A percentile compares a stretch with the other conserved stretches of the same genome.
Conservation (phyloP, 352 stramenopile species). For the Phytophthora pluvialis region DNA sequence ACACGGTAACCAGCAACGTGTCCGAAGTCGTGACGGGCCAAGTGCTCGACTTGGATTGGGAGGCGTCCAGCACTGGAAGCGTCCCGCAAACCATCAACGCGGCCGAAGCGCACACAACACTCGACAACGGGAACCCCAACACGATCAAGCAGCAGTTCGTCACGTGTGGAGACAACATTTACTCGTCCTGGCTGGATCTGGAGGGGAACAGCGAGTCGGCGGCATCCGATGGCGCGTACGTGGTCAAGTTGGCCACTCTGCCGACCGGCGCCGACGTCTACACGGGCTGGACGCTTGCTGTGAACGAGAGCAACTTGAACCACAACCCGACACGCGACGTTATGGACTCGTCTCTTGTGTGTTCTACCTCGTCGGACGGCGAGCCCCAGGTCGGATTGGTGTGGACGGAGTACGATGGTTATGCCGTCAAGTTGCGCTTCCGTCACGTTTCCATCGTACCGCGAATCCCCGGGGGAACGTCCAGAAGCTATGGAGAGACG, state of each 20-base stretch:
- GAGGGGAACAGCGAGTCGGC: conserved; percentile 3
- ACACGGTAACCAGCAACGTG: conserved; percentile 45
- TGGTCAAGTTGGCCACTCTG: conserved; percentile 38
- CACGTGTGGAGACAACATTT: conserved; percentile 48
- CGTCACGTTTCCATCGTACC: conserved; percentile 45
- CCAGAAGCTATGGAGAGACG: conserved; percentile 47
- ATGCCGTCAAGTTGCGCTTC: conserved; percentile 69
- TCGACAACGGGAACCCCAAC: conserved; percentile 28
- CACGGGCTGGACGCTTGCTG: conserved; percentile 34
- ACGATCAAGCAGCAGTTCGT: conserved; percentile 35
- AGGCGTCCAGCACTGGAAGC: conserved; percentile 33
- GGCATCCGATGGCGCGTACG: conserved; percentile 4
- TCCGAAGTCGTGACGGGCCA: conserved; percentile 57
- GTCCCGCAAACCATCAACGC: conserved; percentile 38
- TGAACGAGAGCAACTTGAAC: conserved; percentile 41
- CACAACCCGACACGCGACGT: conserved; percentile 61
- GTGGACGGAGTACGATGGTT: conserved; percentile 81
- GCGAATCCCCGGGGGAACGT: conserved; percentile 10
- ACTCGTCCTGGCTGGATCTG: conserved; percentile 54
- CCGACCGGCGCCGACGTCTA: conserved; percentile 22
- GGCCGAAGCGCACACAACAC: conserved; percentile 16
- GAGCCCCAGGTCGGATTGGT: conserved; percentile 42
- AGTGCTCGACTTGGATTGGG: conserved; percentile 55
- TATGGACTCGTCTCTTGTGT: conserved; percentile 48
- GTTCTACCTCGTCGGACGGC: conserved; percentile 29